These are phyloP conservation scores for Talaromyces sp. DNA, from an alignment of 2,329 filamentous ascomycete genomes.

Conservation along the genomic window DNA sequence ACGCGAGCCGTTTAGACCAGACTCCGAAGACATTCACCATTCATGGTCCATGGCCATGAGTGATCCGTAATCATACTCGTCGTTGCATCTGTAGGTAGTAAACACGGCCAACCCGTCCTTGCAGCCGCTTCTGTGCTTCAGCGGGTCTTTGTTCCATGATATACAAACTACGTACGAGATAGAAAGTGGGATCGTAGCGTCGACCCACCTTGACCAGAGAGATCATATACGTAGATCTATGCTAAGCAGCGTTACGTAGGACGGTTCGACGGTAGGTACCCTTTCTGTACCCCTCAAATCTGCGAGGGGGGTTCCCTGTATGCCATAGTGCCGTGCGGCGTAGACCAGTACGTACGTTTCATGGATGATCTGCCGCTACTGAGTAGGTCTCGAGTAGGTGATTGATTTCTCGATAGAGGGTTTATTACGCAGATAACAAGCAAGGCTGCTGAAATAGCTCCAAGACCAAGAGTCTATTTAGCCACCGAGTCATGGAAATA, in stretches of 20 bases:
- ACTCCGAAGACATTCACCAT: not conserved
- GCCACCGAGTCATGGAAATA: conserved; percentile 6
- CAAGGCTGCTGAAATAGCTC: conserved; percentile 10
- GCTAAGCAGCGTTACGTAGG: conserved; percentile 5
- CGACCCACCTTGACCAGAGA: conserved; percentile 5
- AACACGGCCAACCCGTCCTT: conserved; percentile 5
- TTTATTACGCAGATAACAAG: conserved; percentile 8
- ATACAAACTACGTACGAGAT: conserved; percentile 2
- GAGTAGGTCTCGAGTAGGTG: not conserved
- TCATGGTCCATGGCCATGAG: not conserved
- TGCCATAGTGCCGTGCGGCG: not conserved
- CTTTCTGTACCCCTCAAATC: conserved; percentile 7
- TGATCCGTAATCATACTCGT: not conserved
- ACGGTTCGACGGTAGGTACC: conserved; percentile 14
- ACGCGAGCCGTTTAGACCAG: not conserved
- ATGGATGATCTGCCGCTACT: not conserved
- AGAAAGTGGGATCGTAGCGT: not conserved
- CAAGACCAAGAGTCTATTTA: not conserved
- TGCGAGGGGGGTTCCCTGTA: conserved; percentile 14
- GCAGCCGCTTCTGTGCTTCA: conserved; percentile 11
- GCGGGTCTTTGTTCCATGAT: conserved; percentile 2
- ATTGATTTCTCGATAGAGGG: not conserved
- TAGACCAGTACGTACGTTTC: not conserved
- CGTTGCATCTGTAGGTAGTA: not conserved
- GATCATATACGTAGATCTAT: conserved; percentile 10